Evolutionary conservation across 805 yeast genomes (phyloP), one percentile per base, ranked within the genome.

Genomic region (Barnettozyma pratensis): DNA sequence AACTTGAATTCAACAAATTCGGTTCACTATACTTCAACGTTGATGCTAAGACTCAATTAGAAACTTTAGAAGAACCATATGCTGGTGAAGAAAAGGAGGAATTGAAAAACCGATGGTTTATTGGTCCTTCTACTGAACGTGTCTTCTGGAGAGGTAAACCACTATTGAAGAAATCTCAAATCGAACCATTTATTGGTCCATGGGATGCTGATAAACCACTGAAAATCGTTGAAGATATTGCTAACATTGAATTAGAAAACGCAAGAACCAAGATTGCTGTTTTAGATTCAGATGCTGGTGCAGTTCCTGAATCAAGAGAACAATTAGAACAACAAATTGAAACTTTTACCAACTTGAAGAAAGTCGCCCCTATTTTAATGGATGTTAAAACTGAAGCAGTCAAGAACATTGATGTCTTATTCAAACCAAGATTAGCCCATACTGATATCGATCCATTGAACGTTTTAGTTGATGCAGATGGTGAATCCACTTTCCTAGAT

Each of bases 361-460:
- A 67, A 41, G 65, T 87, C 39, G 77, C 87, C 0, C 80, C 83
- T 12, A 63, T 70, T 42, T 71, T 92, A 54, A 72, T 91, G 61
- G 75, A 67, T 37, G 56, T 60, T 6, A 59, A 80, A 41, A 70
- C 81, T 7, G 69, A 70, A 19, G 70, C 78, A 8, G 77, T 87
- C 61, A 87, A 86, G 61, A 81, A 85, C 55, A 71, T 76, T 48
- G 71, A 70, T 3, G 81, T 82, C 48, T 67, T 88, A 39, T 76
- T 86, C 58, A 75, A 81, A 46, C 92, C 96, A 50, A 79, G 92
- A 57, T 69, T 92, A 46, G 79, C 71, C 54, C 75, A 82, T 54
- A 92, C 97, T 5, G 98, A 94, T 64, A 69, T 94, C 55, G 95
- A 89, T 64, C 98, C 99, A 26, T 74, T 91, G 79, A 92, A 92